A percentile compares a stretch with the other conserved stretches of the same genome.
These are phyloP conservation scores for Triticum dicoccoides DNA, from an alignment of 176 grass and related monocot genomes.

Conservation along the genomic window DNA sequence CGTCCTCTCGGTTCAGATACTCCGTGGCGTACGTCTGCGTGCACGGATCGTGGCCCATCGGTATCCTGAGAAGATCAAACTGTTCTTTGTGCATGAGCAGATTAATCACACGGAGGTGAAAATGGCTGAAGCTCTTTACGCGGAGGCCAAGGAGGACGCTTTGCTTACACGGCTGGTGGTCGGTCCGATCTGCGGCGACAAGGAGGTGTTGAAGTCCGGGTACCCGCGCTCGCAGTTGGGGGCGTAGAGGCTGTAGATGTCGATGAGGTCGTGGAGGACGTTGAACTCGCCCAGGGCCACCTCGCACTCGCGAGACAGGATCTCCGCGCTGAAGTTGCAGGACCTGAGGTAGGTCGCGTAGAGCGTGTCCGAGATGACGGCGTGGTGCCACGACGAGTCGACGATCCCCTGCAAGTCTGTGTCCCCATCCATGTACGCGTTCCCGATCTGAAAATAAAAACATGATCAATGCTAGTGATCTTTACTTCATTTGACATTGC, in stretches of 20 bases:
- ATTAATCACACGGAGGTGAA: background rate
- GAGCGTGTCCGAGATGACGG: constrained; percentile 49
- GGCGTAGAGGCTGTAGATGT: constrained; percentile 61
- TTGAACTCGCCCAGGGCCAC: constrained; percentile 12
- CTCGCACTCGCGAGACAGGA: constrained; percentile 14
- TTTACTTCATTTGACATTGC: too few species aligned
- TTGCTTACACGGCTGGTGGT: constrained; percentile 26
- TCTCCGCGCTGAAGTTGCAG: constrained; percentile 41
- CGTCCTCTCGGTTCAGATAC: constrained; percentile 46
- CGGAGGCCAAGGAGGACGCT: background rate
- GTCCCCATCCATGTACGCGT: constrained; percentile 53
- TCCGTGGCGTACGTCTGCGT: constrained; percentile 17
- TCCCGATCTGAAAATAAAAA: constrained; percentile 36
- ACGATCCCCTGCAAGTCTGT: constrained; percentile 41
- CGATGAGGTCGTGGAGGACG: constrained; percentile 39
- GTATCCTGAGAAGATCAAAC: constrained; percentile 7
- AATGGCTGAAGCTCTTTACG: background rate
- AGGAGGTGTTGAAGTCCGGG: constrained; percentile 24
- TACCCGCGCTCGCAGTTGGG: constrained; percentile 32
- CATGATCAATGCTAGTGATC: too few species aligned
- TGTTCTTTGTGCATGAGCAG: background rate
- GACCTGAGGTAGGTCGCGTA: constrained; percentile 29
- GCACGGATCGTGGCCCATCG: constrained; percentile 50
- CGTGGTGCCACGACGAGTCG: constrained; percentile 52
- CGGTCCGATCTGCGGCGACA: background rate